Evolutionary conservation across 176 grass and related monocot species (phyloP).

Genomic region (Zea mays): Zm-B73-REFERENCE-NAM-5.0 NC_050096.1:33102001-33102500

Average conservation of each 20-base stretch:
- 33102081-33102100: not conserved
- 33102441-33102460: conserved; percentile 39
- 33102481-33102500: not conserved
- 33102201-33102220: not conserved
- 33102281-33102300: conserved; percentile 58
- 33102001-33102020: not conserved
- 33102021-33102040: not conserved
- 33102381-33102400: not conserved
- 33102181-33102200: conserved; percentile 18
- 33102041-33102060: not conserved
- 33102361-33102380: not conserved
- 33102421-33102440: conserved; percentile 5
- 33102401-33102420: conserved; percentile 8
- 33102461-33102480: conserved; percentile 27
- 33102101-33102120: not conserved
- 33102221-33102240: conserved; percentile 39
- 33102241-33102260: conserved; percentile 3
- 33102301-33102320: conserved; percentile 70
- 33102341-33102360: conserved; percentile 25
- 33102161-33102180: conserved; percentile 19
- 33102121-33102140: not conserved
- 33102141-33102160: not conserved
- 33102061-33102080: not conserved
- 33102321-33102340: conserved; percentile 48
- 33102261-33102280: not conserved